Evolutionary conservation across 1,284 basidiomycete genomes (phyloP).

Genomic region (Wallemia hederae): DNA sequence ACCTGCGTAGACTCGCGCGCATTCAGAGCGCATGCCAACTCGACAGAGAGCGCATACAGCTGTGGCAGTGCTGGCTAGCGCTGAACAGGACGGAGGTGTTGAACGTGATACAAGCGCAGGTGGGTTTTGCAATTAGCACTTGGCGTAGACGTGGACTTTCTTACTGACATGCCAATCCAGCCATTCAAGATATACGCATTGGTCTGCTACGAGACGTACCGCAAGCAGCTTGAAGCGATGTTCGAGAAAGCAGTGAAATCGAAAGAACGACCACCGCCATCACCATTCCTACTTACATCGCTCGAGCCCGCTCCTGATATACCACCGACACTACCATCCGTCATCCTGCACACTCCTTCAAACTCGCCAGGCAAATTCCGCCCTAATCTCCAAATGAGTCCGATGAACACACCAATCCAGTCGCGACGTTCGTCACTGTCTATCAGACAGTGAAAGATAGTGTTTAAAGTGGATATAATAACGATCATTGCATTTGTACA

Average conservation of each 20-base stretch:
- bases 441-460: not conserved
- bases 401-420: not conserved
- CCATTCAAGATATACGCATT: not conserved
- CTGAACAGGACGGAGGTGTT: not conserved
- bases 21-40: not conserved
- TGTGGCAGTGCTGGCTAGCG: not conserved
- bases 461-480: not conserved
- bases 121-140: not conserved
- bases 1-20: not conserved
- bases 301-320: not conserved
- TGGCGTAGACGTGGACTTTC: not conserved
- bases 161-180: not conserved
- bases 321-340: not conserved
- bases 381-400: not conserved
- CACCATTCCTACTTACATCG: not conserved
- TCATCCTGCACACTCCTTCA: not conserved
- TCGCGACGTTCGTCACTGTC: not conserved
- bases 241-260: not conserved
- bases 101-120: not conserved
- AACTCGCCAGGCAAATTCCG: not conserved
- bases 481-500: not conserved
- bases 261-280: not conserved
- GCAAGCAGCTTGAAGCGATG: not conserved
- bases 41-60: not conserved
- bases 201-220: not conserved